These are phyloP conservation scores for Heterobasidion parviporum DNA, from an alignment of 1,284 basidiomycete species.

Conservation along the genomic window DNA sequence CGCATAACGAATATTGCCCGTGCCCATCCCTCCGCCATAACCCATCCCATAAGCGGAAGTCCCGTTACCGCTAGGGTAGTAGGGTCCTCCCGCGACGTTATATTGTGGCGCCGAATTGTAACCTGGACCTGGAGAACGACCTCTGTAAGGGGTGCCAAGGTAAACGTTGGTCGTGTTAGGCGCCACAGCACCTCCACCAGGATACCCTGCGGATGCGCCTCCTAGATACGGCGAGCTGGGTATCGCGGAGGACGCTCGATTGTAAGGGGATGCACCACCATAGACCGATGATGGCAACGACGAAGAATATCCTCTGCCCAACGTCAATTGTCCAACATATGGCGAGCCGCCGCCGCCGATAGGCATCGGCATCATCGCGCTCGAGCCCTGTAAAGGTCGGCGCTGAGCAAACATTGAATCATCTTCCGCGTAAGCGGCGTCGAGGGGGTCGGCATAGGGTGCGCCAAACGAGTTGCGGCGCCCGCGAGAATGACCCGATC, in stretches of 20 bases:
- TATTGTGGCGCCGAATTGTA: too few species aligned
- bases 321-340: not conserved
- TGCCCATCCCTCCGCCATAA: too few species aligned
- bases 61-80: too few species aligned
- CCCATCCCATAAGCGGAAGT: not conserved
- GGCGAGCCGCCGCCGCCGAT: not conserved
- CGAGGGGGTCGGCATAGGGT: not conserved
- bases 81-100: too few species aligned
- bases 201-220: not conserved
- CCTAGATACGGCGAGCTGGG: not conserved
- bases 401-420: conserved; percentile 1
- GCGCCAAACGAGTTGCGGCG: conserved; percentile 7
- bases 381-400: not conserved
- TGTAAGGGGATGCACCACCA: not conserved
- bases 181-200: not conserved
- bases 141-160: not conserved
- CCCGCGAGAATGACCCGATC: conserved; percentile 4
- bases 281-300: not conserved
- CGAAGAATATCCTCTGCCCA: not conserved
- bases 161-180: not conserved
- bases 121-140: too few species aligned
- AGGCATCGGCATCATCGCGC: not conserved
- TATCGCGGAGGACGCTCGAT: not conserved
- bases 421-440: not conserved
- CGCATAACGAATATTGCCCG: not conserved